Base-by-base conservation (phyloP, 495 filamentous ascomycete species). In the Hyaloscypha hepaticicola region DNA sequence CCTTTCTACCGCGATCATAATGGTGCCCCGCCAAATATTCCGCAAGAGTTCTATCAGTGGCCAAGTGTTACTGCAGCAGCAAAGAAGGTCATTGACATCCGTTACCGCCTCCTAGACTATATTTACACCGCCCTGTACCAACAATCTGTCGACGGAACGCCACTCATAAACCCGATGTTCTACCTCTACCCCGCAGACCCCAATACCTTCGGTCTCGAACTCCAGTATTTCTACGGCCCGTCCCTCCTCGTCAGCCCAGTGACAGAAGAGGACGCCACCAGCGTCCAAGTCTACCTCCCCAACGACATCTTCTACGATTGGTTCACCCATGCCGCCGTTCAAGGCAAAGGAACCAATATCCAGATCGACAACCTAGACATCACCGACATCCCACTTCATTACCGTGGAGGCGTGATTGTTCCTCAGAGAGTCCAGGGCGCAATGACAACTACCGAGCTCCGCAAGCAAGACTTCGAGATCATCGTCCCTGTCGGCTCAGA, bases 111-210 rank as follows among this genome's bases (percentile, higher is more conserved):
- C 53, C 81, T 99, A 21, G 94, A 95, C 19, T 86, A 90, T 22
- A 97, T 93, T 92, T 99, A 99, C 73, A 97, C 94, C 8, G 91
- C 92, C 22, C 96, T 97, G 81, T 91, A 93, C 63, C 86, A 92
- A 67, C 91, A 95, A 22, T 87, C 88, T 66, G 78, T 85, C 49
- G 87, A 89, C 41, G 95, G 94, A 55, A 89, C 83, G 22, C 95
- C 95, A 21, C 92, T 98, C 70, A 77, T 97, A 60, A 84, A 90
- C 50, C 95, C 95, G 5, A 88, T 96, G 72, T 98, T 90, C 79
- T 96, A 92, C 76, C 88, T 89, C 33, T 91, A 96, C 72, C 94
- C 95, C 0, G 73, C 80, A 19, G 93, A 96, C 70, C 88, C 93
- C 74, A 82, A 82, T 31, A 92, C 91, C 31, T 93, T 97, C 67